Evolutionary conservation across 2,329 filamentous ascomycete species (phyloP), one percentile per base, ranked within the genome.

Genomic region (Lachnellula hyalina): DNA sequence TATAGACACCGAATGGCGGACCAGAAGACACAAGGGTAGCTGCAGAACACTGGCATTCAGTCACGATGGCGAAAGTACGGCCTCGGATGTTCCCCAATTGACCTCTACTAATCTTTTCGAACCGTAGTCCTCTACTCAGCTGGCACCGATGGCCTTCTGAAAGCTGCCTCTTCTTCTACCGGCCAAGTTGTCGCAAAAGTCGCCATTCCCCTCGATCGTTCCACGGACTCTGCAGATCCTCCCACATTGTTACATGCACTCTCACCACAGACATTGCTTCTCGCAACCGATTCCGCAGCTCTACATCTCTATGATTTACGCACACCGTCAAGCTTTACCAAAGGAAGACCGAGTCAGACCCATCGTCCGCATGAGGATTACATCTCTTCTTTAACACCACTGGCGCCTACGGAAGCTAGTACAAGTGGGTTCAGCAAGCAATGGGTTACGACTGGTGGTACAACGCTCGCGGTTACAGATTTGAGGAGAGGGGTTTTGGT

Each of bases 401-500:
- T 99, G 0, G 91, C 92, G 0, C 81, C 92, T 0, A 86, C 87
- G 2, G 80, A 85, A 32, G 83, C 87, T 53, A 94, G 88, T 70
- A 96, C 90, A 0, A 93, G 87, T 17, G 92, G 92, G 5, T 93
- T 89, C 70, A 85, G 89, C 65, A 96, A 96, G 73, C 93, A 97
- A 73, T 99, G 91, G 88, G 82, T 96, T 51, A 94, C 88, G 38
- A 96, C 92, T 0, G 94, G 94, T 35, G 92, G 91, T 45, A 93
- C 90, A 1, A 97, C 93, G 0, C 75, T 99, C 19, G 90, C 91
- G 1, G 86, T 96, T 38, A 96, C 91, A 0, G 94, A 99, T 69
- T 76, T 96, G 45, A 84, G 93, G 23, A 81, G 89, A 47, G 93
- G 93, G 14, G 89, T 96, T 5, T 75, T 97, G 44, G 87, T 92